These are phyloP conservation scores for Solanum phureja DNA, from an alignment of 257 asterid species.

Conservation along the genomic window DNA sequence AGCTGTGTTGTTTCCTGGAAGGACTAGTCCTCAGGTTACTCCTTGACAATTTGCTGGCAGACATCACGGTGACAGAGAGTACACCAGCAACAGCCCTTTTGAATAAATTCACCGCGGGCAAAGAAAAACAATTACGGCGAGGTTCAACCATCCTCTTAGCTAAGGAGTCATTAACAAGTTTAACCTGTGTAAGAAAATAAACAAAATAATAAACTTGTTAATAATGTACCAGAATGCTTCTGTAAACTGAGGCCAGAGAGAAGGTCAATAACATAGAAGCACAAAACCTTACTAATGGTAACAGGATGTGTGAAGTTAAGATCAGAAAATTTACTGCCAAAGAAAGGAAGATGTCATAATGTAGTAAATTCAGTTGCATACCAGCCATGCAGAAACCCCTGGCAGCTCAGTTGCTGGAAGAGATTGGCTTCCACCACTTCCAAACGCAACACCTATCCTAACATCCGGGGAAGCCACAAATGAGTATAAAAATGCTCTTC, in stretches of 20 bases:
- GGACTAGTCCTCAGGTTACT: conserved; percentile 32
- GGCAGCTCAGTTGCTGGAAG: conserved; percentile 97
- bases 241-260: not conserved
- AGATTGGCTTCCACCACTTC: conserved; percentile 95
- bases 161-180: conserved; percentile 62
- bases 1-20: conserved; percentile 28
- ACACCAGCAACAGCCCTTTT: conserved; percentile 82
- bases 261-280: too few relatives aligned
- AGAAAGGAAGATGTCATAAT: not conserved
- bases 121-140: conserved; percentile 77
- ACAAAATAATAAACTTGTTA: not conserved
- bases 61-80: conserved; percentile 49
- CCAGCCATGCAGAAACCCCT: conserved; percentile 99
- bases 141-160: conserved; percentile 94
- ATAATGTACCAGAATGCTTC: not conserved
- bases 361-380: conserved; percentile 10
- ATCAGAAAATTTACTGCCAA: not conserved
- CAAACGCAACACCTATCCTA: conserved; percentile 89
- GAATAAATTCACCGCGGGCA: conserved; percentile 61
- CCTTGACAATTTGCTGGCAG: conserved; percentile 57
- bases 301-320: not conserved
- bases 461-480: conserved; percentile 85
- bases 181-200: conserved; percentile 34
- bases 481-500: conserved; percentile 74
- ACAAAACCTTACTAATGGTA: too few relatives aligned